Conservation (phyloP, 2,329 filamentous ascomycete species). For the Ophiostoma angusticollis region DNA sequence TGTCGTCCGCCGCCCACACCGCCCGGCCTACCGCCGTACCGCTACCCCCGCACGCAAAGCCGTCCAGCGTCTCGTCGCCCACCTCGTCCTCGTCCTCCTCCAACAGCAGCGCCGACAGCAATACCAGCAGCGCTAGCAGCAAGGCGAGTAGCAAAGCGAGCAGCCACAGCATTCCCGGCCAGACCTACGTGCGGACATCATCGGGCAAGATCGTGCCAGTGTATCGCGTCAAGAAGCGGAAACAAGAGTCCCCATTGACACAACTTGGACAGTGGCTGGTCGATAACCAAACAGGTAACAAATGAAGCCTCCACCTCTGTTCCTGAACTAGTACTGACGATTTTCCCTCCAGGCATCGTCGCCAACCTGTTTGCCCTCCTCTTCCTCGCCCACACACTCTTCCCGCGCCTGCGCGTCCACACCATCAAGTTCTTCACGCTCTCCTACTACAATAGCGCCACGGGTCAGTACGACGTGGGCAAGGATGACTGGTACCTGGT, state of each 20-base stretch:
- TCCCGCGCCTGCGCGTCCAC: conserved; percentile 64
- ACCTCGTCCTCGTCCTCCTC: neutral
- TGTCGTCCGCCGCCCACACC: conserved; percentile 5
- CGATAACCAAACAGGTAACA: conserved; percentile 72
- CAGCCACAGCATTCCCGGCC: no score
- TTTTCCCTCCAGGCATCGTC: conserved; percentile 50
- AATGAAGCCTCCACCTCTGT: no score
- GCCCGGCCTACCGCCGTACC: conserved; percentile 2
- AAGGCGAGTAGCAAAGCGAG: no score
- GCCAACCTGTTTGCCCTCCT: conserved; percentile 77
- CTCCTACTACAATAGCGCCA: conserved; percentile 63
- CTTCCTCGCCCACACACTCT: conserved; percentile 66
- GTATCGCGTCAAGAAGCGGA: conserved; percentile 45
- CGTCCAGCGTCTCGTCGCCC: neutral
- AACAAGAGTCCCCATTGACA: conserved; percentile 48
- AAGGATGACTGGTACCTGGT: conserved; percentile 70
- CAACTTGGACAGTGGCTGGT: conserved; percentile 57
- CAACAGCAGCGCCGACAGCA: conserved; percentile 2
- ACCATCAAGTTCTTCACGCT: conserved; percentile 83
- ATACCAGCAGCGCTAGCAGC: conserved; percentile 24
- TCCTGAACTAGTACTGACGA: no score
- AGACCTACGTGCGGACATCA: conserved; percentile 43
- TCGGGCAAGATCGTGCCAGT: conserved; percentile 41
- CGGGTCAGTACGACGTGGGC: conserved; percentile 62
- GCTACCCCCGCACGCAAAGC: conserved; percentile 2